These are phyloP conservation scores for Hyphopichia wangnamkhiaoensis DNA, from an alignment of 1,139 yeast genomes.

Conservation along the genomic window DNA sequence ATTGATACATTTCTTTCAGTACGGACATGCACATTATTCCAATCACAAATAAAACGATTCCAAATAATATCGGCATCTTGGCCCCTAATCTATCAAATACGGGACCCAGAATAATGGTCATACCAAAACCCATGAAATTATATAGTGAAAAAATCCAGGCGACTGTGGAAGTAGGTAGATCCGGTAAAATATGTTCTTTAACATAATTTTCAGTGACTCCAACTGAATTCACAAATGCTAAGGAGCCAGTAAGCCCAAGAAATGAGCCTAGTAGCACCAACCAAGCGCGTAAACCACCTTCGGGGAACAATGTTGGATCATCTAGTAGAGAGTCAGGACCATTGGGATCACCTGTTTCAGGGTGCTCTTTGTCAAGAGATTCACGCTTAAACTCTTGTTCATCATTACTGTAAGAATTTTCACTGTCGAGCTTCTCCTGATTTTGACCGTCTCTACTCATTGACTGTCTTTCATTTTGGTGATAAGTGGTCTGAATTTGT, in stretches of 20 bases:
- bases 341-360: too few species aligned
- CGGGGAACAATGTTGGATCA: slow-evolving; percentile 25
- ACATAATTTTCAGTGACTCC: slow-evolving; percentile 32
- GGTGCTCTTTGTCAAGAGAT: too few species aligned
- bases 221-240: slow-evolving; percentile 28
- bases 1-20: slow-evolving; percentile 24
- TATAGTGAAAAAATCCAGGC: slow-evolving; percentile 38
- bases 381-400: too few species aligned
- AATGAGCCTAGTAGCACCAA: slow-evolving; percentile 25
- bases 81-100: slow-evolving; percentile 26
- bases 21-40: slow-evolving; percentile 28
- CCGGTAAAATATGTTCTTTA: slow-evolving; percentile 16
- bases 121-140: slow-evolving; percentile 30
- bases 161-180: slow-evolving; percentile 21
- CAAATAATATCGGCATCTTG: slow-evolving; percentile 17
- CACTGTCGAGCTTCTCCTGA: too few species aligned
- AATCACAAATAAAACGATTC: slow-evolving; percentile 17
- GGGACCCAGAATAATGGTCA: slow-evolving; percentile 25
- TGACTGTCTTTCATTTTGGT: too few species aligned
- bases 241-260: slow-evolving; percentile 24
- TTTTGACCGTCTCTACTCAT: too few species aligned
- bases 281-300: slow-evolving; percentile 24
- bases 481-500: too few species aligned
- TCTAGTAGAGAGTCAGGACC: slow-evolving; percentile 8
- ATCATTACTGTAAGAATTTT: too few species aligned